Conservation (phyloP, 768 basidiomycete genomes). For the Xerocomus spinulosus region DNA sequence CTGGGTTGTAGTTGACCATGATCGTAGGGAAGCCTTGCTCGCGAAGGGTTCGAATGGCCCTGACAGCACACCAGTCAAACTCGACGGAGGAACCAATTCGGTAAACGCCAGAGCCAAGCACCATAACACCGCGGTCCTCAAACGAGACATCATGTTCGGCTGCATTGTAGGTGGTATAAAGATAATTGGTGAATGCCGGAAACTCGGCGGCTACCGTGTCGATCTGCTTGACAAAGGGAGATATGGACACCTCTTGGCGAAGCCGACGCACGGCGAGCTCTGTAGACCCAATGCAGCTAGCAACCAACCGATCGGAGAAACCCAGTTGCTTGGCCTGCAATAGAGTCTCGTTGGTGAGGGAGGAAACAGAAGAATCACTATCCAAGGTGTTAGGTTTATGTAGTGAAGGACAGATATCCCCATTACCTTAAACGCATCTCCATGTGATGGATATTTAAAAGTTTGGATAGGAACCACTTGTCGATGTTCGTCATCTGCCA, state of each 20-base stretch:
- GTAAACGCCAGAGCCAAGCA: constrained; percentile 96
- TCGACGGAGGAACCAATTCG: constrained; percentile 99
- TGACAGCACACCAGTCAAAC: constrained; percentile 99
- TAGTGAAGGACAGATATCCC: background rate
- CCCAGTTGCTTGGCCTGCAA: constrained; percentile 89
- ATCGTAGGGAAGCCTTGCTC: constrained; percentile 93
- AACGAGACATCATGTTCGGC: constrained; percentile 88
- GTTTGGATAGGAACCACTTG: constrained; percentile 94
- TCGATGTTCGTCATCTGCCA: constrained; percentile 99
- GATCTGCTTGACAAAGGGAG: constrained; percentile 96
- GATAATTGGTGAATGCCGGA: constrained; percentile 97
- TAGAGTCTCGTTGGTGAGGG: constrained; percentile 58
- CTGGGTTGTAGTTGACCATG: constrained; percentile 99
- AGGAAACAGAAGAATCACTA: constrained; percentile 62
- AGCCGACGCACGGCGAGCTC: constrained; percentile 90
- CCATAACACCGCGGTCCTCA: constrained; percentile 91
- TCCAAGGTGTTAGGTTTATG: constrained; percentile 1
- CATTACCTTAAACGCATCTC: constrained; percentile 71
- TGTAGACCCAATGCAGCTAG: constrained; percentile 76
- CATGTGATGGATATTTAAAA: constrained; percentile 79
- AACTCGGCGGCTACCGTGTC: constrained; percentile 99
- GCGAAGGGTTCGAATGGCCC: constrained; percentile 92
- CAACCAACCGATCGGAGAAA: constrained; percentile 92
- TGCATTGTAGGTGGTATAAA: constrained; percentile 98
- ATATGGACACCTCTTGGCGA: constrained; percentile 77